Conservation (phyloP, 78 protist genomes). For the Dictyostelium brefeldianum region DNA sequence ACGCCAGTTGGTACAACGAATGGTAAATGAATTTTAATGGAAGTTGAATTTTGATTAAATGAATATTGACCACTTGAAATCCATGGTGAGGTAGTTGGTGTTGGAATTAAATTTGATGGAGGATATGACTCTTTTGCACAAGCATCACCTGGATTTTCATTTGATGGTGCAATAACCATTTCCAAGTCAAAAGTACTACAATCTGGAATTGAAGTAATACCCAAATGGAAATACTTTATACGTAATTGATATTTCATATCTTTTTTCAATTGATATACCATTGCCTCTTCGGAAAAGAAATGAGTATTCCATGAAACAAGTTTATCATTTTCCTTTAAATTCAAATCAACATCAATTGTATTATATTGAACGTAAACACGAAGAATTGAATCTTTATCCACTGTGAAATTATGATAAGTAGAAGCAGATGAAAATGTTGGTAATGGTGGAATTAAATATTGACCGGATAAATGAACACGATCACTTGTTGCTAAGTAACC, state of each 20-base stretch:
- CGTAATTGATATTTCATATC: neutral
- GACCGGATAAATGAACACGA: conserved; percentile 36
- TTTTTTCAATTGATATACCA: conserved; percentile 3
- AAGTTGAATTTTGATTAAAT: neutral
- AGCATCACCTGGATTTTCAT: conserved; percentile 41
- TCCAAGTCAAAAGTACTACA: conserved; percentile 26
- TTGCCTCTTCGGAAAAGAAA: conserved; percentile 40
- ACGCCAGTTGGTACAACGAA: neutral
- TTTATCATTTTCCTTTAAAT: conserved; percentile 22
- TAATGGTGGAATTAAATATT: conserved; percentile 42
- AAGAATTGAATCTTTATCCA: neutral
- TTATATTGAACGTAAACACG: conserved; percentile 35
- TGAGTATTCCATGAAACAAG: conserved; percentile 14
- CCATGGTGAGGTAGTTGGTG: neutral
- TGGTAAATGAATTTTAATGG: neutral
- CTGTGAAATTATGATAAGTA: neutral
- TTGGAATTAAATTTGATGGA: neutral
- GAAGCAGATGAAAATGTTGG: neutral
- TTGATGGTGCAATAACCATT: conserved; percentile 24
- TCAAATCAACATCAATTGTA: conserved; percentile 48
- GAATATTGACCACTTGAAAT: neutral
- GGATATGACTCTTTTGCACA: neutral
- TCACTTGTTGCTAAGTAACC: conserved; percentile 31
- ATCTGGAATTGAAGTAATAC: neutral
- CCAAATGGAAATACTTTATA: conserved; percentile 19